These are phyloP conservation scores for Lepraria neglecta DNA, from an alignment of 495 filamentous ascomycete species.

Conservation along the genomic window DNA sequence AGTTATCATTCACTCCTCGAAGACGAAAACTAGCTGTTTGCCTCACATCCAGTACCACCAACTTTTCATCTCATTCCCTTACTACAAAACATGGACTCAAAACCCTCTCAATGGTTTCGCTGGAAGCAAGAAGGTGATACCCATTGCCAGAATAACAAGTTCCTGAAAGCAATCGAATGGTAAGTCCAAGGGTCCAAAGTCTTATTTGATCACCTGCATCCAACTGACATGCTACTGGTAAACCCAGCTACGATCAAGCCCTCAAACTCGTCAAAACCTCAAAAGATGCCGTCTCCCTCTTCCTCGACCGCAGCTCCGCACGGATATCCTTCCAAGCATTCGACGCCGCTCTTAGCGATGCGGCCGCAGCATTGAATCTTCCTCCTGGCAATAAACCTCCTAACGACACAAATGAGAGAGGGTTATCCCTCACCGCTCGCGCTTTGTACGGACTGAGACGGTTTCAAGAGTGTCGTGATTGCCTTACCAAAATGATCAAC, in stretches of 20 bases:
- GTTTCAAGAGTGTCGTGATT: constrained; percentile 35
- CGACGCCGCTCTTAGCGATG: constrained; percentile 43
- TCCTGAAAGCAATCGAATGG: constrained; percentile 10
- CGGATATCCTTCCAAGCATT: constrained; percentile 41
- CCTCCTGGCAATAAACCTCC: constrained; percentile 19
- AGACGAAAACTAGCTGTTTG: too few relatives aligned
- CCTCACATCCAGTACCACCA: too few relatives aligned
- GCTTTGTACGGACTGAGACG: constrained; percentile 38
- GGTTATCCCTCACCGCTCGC: not conserved
- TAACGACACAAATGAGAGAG: not conserved
- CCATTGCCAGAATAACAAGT: not conserved
- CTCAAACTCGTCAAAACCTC: not conserved
- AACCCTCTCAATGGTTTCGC: not conserved
- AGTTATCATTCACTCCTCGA: too few relatives aligned
- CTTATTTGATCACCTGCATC: not conserved
- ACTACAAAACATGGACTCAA: not conserved
- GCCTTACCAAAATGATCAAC: constrained; percentile 24
- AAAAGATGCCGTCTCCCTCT: constrained; percentile 8
- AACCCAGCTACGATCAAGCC: constrained; percentile 4
- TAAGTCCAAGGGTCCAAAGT: not conserved
- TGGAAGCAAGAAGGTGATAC: constrained; percentile 9
- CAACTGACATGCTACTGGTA: not conserved
- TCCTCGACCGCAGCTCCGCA: constrained; percentile 44
- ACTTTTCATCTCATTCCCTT: not conserved
- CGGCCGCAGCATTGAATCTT: constrained; percentile 29